Conservation (phyloP, 2,329 filamentous ascomycete species). For the Xylogone sp. region DNA sequence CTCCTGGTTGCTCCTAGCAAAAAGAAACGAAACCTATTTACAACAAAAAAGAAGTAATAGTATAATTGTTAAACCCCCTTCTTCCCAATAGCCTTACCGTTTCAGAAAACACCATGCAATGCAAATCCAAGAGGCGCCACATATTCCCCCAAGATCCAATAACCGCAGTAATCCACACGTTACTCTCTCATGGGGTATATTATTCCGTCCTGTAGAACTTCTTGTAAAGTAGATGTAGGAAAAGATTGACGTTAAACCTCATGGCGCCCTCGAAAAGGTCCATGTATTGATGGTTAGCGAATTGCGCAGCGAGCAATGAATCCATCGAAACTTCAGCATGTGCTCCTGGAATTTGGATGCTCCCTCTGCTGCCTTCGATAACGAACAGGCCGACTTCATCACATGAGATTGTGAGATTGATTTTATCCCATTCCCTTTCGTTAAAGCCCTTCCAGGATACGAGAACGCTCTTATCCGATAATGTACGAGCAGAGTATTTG, state of each 20-base stretch:
- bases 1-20: background rate
- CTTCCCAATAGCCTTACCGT: background rate
- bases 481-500: slow-evolving; percentile 89
- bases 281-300: slow-evolving; percentile 95
- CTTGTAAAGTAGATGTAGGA: slow-evolving; percentile 96
- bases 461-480: slow-evolving; percentile 90
- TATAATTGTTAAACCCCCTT: background rate
- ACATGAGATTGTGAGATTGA: slow-evolving; percentile 90
- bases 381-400: slow-evolving; percentile 94
- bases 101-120: background rate
- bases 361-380: slow-evolving; percentile 84
- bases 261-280: slow-evolving; percentile 83
- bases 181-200: background rate
- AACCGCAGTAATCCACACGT: too few relatives aligned
- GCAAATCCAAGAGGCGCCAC: background rate
- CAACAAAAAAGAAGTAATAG: background rate
- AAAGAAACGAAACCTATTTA: background rate
- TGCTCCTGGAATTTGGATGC: slow-evolving; percentile 93
- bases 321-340: slow-evolving; percentile 87
- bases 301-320: slow-evolving; percentile 92
- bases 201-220: slow-evolving; percentile 86
- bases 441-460: slow-evolving; percentile 85
- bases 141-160: too few relatives aligned
- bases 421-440: slow-evolving; percentile 82
- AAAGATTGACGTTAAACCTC: slow-evolving; percentile 90